phyloP scores from a whole-genome alignment of 1,139 yeast species.

The Geotrichum carabidarum region DNA sequence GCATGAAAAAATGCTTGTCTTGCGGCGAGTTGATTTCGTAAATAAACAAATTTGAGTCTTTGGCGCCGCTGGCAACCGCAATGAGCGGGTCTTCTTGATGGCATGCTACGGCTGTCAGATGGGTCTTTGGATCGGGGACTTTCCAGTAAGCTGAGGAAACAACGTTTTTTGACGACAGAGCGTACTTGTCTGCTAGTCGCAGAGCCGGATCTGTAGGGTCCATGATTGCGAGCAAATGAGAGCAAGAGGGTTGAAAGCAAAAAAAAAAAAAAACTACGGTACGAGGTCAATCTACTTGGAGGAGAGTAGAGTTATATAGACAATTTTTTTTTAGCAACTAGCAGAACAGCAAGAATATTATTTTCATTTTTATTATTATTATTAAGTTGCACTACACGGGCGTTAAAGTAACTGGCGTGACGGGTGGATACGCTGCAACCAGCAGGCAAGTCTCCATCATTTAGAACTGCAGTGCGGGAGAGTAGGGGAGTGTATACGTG shows the following conservation, averaged over 20 bases:
- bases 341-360: too few species aligned
- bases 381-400: too few species aligned
- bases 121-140: constrained; percentile 54
- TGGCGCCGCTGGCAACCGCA: constrained; percentile 61
- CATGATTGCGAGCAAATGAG: neutral
- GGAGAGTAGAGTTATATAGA: too few species aligned
- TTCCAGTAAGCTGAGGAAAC: constrained; percentile 51
- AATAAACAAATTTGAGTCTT: constrained; percentile 55
- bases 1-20: constrained; percentile 21
- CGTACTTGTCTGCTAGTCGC: constrained; percentile 13
- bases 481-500: too few species aligned
- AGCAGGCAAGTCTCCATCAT: too few species aligned
- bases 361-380: too few species aligned
- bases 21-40: constrained; percentile 50
- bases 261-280: neutral
- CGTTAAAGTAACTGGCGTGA: too few species aligned
- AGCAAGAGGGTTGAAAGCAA: neutral
- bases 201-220: constrained; percentile 4
- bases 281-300: too few species aligned
- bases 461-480: too few species aligned
- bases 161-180: constrained; percentile 13
- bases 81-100: constrained; percentile 44
- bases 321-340: too few species aligned
- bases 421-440: too few species aligned
- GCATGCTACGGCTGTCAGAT: constrained; percentile 54